Percentiles rank a stretch among this genome's conserved stretches.
These are phyloP conservation scores for Marasmius tenuissimus DNA, from an alignment of 1,284 basidiomycete genomes.

Conservation along the genomic window DNA sequence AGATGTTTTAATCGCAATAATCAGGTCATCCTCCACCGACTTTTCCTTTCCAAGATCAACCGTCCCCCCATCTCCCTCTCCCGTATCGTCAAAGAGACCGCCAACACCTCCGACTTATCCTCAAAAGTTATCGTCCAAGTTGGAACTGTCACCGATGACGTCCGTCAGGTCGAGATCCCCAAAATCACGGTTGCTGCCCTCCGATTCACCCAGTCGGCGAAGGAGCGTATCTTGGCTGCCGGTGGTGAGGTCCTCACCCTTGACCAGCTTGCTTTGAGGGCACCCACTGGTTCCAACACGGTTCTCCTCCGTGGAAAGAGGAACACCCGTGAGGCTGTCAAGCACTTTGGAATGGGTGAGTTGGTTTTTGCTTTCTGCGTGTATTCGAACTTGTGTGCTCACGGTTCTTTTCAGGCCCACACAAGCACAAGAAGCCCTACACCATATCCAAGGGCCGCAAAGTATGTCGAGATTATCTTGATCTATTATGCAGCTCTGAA, in stretches of 20 bases:
- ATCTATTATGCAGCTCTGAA: neutral
- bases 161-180: constrained; percentile 85
- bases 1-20: constrained; percentile 3
- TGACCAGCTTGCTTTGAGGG: constrained; percentile 93
- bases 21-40: constrained; percentile 90
- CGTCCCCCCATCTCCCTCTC: constrained; percentile 96
- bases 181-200: constrained; percentile 95
- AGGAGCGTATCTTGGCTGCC: constrained; percentile 92
- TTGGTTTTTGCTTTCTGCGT: constrained; percentile 13
- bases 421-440: constrained; percentile 95
- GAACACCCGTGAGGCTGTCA: constrained; percentile 92
- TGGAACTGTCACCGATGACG: constrained; percentile 95
- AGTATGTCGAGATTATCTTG: constrained; percentile 34
- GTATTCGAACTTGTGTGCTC: neutral
- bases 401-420: constrained; percentile 47
- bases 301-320: constrained; percentile 90
- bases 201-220: constrained; percentile 91
- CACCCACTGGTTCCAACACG: constrained; percentile 95
- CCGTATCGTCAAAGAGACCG: constrained; percentile 82
- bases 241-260: constrained; percentile 95
- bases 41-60: constrained; percentile 98
- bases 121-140: constrained; percentile 90
- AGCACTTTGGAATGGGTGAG: constrained; percentile 93
- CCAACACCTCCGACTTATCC: constrained; percentile 65
- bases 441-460: constrained; percentile 96